Base-by-base conservation (phyloP, 1,284 basidiomycete species). In the Caloboletus firmus region DNA sequence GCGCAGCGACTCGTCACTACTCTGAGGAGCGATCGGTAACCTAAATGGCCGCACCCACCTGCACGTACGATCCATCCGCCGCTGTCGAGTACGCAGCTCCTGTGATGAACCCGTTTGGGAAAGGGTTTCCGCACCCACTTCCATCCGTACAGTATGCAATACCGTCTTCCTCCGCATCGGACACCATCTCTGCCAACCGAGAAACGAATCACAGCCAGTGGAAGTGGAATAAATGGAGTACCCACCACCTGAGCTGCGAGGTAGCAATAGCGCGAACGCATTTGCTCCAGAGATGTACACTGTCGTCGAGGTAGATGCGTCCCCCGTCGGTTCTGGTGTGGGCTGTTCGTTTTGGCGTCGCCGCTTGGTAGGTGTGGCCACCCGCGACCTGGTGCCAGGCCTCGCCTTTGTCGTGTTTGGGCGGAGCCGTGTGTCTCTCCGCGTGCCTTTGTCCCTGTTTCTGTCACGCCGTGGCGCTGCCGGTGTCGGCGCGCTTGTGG, bases 291-390 rank as follows among this genome's bases (percentile, higher is more conserved):
- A 62, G 48, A 75, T 72, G 54, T 76, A 75, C 20, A 81, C 74
- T 0, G 76, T 79, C 2, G 72, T 79, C 24, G 64, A 62, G 22
- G 61, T 30, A 3, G 75, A 76, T 3, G 74, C 61, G 1, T 64
- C 57, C 3, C 75, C 77, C 0, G 79, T 80, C 0, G 79, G 78
- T 31, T 73, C 70, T 2, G 78, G 78, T 1, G 79, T 80, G 0
- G 79, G 78, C 6, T 71, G 60, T 3, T 65, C 59, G 51, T 79
- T 65, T 31, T 55, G 65, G 26, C 65, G 63, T 20, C 59, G 59
- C 39, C 10, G 37, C 30, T 49, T 58, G 17, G 67, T 68, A 0
- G 57, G 59, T 2, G 66, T 57, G 40, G 45, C 55, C 18, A 22
- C 40, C 45, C 43, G 54, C 34, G 55, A 36, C 18, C 36, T 32